Conservation (phyloP, 768 basidiomycete species). For the Basidioascus undulatus region DNA sequence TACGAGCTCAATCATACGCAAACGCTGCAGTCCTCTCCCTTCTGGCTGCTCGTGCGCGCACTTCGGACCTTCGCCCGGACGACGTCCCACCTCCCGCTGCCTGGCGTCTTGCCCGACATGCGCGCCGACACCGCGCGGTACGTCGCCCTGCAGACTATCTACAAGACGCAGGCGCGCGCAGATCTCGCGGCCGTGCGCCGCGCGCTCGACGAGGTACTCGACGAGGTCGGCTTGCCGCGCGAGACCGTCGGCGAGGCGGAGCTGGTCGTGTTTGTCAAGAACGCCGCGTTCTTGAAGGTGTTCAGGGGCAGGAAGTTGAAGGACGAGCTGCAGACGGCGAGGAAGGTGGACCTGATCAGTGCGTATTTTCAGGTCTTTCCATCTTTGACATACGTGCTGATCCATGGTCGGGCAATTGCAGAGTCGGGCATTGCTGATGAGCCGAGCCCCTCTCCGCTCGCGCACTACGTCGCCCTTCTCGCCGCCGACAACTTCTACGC, state of each 20-base stretch:
- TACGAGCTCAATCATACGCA: background rate
- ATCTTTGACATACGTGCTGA: background rate
- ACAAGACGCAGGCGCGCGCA: constrained; percentile 38
- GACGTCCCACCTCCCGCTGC: constrained; percentile 50
- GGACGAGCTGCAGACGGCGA: constrained; percentile 10
- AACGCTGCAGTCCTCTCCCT: constrained; percentile 28
- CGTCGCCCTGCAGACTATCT: constrained; percentile 61
- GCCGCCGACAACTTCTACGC: constrained; percentile 16
- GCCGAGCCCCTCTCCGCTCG: constrained; percentile 9
- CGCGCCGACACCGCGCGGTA: constrained; percentile 68
- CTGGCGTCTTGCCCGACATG: constrained; percentile 80
- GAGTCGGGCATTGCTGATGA: background rate
- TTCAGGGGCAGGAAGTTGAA: constrained; percentile 17
- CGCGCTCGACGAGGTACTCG: constrained; percentile 12
- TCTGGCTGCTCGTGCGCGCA: constrained; percentile 56
- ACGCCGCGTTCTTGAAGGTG: constrained; percentile 18
- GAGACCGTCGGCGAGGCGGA: constrained; percentile 16
- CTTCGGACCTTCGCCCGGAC: constrained; percentile 35
- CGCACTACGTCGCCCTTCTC: constrained; percentile 17
- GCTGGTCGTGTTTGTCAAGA: constrained; percentile 20
- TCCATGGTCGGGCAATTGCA: background rate
- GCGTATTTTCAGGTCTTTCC: background rate
- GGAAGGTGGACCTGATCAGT: constrained; percentile 1
- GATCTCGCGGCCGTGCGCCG: constrained; percentile 15
- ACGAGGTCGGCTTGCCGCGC: constrained; percentile 11